Conservation (phyloP, 371 early-diverging fungal genomes). For the Apophysomyces sp. region DNA sequence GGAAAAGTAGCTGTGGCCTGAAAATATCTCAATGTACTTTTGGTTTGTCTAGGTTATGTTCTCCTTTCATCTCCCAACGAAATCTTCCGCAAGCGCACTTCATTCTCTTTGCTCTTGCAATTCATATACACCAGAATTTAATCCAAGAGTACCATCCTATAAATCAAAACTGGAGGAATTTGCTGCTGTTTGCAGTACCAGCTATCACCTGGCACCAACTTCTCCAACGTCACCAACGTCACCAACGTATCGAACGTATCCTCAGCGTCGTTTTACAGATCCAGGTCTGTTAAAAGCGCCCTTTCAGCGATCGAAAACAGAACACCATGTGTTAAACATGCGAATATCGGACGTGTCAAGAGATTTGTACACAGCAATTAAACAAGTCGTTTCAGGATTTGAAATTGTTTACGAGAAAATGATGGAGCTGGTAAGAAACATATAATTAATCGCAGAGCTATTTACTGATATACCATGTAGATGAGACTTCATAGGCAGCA, state of each 20-base stretch:
- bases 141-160: not conserved
- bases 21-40: not conserved
- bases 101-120: constrained; percentile 15
- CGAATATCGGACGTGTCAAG: constrained; percentile 31
- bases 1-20: not conserved
- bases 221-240: not conserved
- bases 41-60: constrained; percentile 23
- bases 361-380: constrained; percentile 31
- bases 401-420: constrained; percentile 37
- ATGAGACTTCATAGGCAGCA: constrained; percentile 1
- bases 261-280: constrained; percentile 24
- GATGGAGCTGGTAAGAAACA: constrained; percentile 36
- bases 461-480: not conserved
- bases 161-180: constrained; percentile 33
- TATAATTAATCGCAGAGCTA: not conserved
- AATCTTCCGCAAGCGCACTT: constrained; percentile 3
- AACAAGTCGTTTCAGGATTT: constrained; percentile 31
- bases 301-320: not conserved
- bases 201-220: constrained; percentile 9
- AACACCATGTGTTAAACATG: constrained; percentile 21
- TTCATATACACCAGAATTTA: not conserved
- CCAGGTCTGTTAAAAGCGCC: not conserved
- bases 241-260: not conserved
- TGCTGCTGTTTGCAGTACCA: constrained; percentile 32
- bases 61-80: constrained; percentile 28